Base-by-base conservation (phyloP, 441 rosid genomes). In the Aleurites moluccanus region DNA sequence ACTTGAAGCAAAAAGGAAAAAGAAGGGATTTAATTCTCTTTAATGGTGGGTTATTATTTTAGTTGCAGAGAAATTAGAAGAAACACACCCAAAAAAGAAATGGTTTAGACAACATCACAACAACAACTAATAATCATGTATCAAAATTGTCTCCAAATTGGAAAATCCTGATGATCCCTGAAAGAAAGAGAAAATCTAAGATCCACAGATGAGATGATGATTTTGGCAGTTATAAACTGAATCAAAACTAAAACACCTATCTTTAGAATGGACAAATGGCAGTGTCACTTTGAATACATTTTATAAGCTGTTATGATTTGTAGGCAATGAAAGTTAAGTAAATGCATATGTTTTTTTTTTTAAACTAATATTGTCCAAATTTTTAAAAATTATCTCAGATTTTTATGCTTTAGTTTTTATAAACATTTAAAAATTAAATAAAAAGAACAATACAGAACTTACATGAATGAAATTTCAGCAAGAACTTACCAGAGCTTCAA, bases 221-320 rank as follows among this genome's bases (percentile, higher is more conserved):
- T 49, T 49, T 8, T 68, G 59, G 72, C 11, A 33, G 16, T 67
- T 67, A 45, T 23, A 45, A 13, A 68, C 27, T 20, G 62, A 69
- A 52, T 30, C 62, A 1, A 25, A 53, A 30, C 25, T 44, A 65
- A 25, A 47, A 14, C 6, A 45, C 47, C 62, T 69, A 52, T 69
- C 47, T 69, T 69, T 69, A 47, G 61, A n/a, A 52, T 30, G 62
- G 61, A 69, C 62, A 53, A 69, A 69, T 53, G 72, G 47, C 72
- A 69, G 10, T 53, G 28, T 69, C 62, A 52, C 15, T 69, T 20
- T 50, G 13, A 45, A 11, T 20, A 18, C 21, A 33, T 18, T 68
- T n/a, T n/a, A n/a, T n/a, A 44, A 33, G 4, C 35, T 33, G n/a
- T 65, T 47, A 45, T 1, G 56, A 25, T 45, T 25, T 47, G n/a